Evolutionary conservation across 2,329 filamentous ascomycete species (phyloP).

Genomic region (Acarospora socialis): DNA sequence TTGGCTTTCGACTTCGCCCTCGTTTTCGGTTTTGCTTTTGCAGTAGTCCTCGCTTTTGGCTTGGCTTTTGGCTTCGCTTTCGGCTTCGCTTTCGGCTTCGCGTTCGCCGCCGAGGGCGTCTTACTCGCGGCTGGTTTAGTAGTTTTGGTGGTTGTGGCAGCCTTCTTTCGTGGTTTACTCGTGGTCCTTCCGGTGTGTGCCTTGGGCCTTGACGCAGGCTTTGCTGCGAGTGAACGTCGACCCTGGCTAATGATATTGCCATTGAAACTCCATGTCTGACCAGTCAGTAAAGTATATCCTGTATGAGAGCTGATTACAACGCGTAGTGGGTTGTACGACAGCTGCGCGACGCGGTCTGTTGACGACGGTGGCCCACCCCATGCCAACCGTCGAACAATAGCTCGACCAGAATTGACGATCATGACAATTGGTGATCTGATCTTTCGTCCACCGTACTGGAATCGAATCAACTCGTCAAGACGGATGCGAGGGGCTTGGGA

Average conservation of each 20-base stretch:
- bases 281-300: conserved; percentile 4
- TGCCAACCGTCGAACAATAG: conserved; percentile 17
- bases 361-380: conserved; percentile 14
- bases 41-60: conserved; percentile 10
- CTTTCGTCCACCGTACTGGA: too few species aligned
- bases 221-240: conserved; percentile 15
- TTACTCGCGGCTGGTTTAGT: conserved; percentile 16
- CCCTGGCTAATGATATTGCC: too few species aligned
- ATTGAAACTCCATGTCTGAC: conserved; percentile 3
- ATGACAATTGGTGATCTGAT: conserved; percentile 17
- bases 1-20: conserved; percentile 5
- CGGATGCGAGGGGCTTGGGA: too few species aligned
- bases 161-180: conserved; percentile 13
- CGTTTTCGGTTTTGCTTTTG: conserved; percentile 6
- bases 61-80: conserved; percentile 14
- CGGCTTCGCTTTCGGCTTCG: conserved; percentile 19
- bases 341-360: conserved; percentile 16
- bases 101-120: conserved; percentile 11
- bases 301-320: conserved; percentile 12
- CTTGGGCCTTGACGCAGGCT: conserved; percentile 19
- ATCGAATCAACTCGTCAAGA: too few species aligned
- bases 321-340: conserved; percentile 16
- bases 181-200: conserved; percentile 19
- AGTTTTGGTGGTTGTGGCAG: conserved; percentile 9
- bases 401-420: conserved; percentile 21